Evolutionary conservation across 305 asterid species (phyloP).

Genomic region (Fraxinus ornus): DNA sequence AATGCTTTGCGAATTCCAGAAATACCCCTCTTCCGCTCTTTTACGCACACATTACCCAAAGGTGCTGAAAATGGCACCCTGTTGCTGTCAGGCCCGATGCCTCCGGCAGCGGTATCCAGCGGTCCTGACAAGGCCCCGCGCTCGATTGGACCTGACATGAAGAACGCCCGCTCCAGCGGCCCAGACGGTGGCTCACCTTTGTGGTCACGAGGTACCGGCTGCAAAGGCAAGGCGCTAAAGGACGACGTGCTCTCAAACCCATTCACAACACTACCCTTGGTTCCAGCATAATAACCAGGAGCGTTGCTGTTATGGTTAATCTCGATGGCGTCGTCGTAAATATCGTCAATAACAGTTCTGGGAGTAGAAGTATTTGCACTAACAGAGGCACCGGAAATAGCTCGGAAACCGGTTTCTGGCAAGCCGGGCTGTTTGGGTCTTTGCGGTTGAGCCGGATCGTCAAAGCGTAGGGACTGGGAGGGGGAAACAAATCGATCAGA

Average conservation of each 20-base stretch:
- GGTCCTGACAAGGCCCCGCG: slow-evolving; percentile 93
- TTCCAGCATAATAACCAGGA: slow-evolving; percentile 50
- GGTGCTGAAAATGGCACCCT: slow-evolving; percentile 95
- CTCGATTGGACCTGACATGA: slow-evolving; percentile 97
- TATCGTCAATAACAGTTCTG: slow-evolving; percentile 68
- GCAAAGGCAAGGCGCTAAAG: slow-evolving; percentile 85
- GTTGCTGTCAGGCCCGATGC: slow-evolving; percentile 35
- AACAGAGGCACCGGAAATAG: slow-evolving; percentile 93
- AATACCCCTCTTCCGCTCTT: slow-evolving; percentile 73
- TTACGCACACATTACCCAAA: slow-evolving; percentile 62
- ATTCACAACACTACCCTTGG: slow-evolving; percentile 49
- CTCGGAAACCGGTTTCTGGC: slow-evolving; percentile 76
- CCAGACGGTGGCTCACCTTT: slow-evolving; percentile 56
- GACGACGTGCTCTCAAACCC: slow-evolving; percentile 89
- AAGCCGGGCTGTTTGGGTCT: slow-evolving; percentile 45
- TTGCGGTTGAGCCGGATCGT: slow-evolving; percentile 44
- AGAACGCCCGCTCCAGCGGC: slow-evolving; percentile 73
- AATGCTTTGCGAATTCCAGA: slow-evolving; percentile 72
- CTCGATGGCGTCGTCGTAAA: slow-evolving; percentile 47
- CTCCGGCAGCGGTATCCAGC: slow-evolving; percentile 43
- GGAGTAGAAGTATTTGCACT: slow-evolving; percentile 86
- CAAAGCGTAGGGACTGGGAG: slow-evolving; percentile 87
- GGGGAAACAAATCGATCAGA: slow-evolving; percentile 95
- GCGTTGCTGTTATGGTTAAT: slow-evolving; percentile 25
- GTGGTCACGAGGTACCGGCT: slow-evolving; percentile 79